These are phyloP conservation scores for Ascocoryne sarcoides DNA, from an alignment of 2,329 filamentous ascomycete genomes.

Conservation along the genomic window DNA sequence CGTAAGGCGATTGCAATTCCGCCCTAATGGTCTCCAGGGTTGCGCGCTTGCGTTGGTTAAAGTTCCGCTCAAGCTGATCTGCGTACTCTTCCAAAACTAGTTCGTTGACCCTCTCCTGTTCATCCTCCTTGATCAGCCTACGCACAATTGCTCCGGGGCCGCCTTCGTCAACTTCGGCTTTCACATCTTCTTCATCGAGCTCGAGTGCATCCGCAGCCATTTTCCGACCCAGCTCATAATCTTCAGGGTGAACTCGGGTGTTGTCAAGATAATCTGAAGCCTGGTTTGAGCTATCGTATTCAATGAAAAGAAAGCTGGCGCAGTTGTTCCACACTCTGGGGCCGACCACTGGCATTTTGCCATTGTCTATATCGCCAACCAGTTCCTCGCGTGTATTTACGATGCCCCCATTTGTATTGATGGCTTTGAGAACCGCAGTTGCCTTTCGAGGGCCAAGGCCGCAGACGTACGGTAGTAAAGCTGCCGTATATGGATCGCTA, in stretches of 20 bases:
- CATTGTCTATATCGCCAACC: slow-evolving; percentile 76
- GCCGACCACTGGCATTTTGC: slow-evolving; percentile 71
- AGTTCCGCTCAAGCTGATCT: slow-evolving; percentile 85
- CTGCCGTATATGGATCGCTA: slow-evolving; percentile 70
- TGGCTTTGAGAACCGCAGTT: slow-evolving; percentile 73
- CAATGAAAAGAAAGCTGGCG: slow-evolving; percentile 87
- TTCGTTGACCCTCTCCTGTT: slow-evolving; percentile 92
- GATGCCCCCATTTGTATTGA: slow-evolving; percentile 82
- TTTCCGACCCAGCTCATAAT: slow-evolving; percentile 95
- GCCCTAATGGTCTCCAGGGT: slow-evolving; percentile 94
- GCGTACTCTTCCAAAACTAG: slow-evolving; percentile 95
- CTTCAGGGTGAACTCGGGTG: slow-evolving; percentile 94
- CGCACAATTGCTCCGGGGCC: slow-evolving; percentile 85
- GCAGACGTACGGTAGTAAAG: slow-evolving; percentile 81
- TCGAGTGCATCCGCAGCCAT: slow-evolving; percentile 97
- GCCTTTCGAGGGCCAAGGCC: slow-evolving; percentile 91
- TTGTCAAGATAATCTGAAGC: slow-evolving; percentile 90
- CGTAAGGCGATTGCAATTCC: slow-evolving; percentile 85
- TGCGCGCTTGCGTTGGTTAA: slow-evolving; percentile 88
- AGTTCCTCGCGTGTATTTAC: slow-evolving; percentile 81
- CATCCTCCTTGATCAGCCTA: slow-evolving; percentile 89
- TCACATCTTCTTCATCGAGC: slow-evolving; percentile 95
- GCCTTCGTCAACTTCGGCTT: slow-evolving; percentile 84
- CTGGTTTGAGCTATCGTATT: slow-evolving; percentile 73
- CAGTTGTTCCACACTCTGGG: slow-evolving; percentile 94